These are phyloP conservation scores for Ogataea nakhonphanomensis DNA, from an alignment of 805 yeast species.

Conservation along the genomic window DNA sequence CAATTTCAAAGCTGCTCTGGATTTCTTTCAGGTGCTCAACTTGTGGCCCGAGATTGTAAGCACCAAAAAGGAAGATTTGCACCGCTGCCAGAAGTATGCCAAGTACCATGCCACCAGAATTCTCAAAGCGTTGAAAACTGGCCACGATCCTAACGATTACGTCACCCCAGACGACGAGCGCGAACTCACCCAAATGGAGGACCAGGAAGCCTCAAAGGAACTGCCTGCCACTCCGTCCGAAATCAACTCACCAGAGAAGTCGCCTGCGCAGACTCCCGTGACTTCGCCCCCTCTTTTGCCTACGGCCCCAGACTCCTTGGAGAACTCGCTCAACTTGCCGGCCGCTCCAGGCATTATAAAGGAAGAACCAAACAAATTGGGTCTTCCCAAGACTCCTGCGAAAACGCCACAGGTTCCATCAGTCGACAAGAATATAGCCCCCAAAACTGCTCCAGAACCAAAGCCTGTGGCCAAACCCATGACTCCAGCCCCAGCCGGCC, in stretches of 20 bases:
- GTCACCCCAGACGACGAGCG: conserved; percentile 37
- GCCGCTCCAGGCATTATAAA: conserved; percentile 30
- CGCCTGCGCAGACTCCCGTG: neutral
- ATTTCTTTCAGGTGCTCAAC: conserved; percentile 48
- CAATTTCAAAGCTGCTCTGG: conserved; percentile 51
- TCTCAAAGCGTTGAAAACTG: conserved; percentile 43
- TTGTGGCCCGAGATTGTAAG: conserved; percentile 36
- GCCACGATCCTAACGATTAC: conserved; percentile 57
- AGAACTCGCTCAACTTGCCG: conserved; percentile 28
- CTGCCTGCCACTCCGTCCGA: conserved; percentile 17
- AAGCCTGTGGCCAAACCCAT: conserved; percentile 7
- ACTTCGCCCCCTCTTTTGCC: conserved; percentile 9
- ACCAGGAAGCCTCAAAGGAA: neutral
- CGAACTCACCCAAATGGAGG: conserved; percentile 15
- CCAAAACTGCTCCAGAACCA: conserved; percentile 5
- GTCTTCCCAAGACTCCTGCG: conserved; percentile 28
- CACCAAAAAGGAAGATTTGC: conserved; percentile 23
- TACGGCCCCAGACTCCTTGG: conserved; percentile 17
- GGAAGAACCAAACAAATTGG: conserved; percentile 30
- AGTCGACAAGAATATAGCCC: neutral
- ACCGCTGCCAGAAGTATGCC: conserved; percentile 51
- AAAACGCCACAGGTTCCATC: conserved; percentile 10
- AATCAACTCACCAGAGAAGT: conserved; percentile 10
- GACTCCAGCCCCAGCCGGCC: conserved; percentile 2
- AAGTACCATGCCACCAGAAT: conserved; percentile 62